Evolutionary conservation across 1,284 basidiomycete genomes (phyloP).

Genomic region (Papiliotrema nemorosa): DNA sequence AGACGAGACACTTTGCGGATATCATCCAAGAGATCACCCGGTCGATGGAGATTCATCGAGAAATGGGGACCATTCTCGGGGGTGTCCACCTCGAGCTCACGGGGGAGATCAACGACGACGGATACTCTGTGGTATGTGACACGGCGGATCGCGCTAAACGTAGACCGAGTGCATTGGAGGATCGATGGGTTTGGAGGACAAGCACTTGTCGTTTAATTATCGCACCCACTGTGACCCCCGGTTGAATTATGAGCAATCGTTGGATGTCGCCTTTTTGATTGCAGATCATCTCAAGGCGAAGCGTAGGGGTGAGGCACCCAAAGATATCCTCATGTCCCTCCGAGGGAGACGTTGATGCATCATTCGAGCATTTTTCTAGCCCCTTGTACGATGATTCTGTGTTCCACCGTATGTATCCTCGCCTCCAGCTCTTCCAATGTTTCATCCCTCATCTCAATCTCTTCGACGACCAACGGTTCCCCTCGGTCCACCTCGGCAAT

Average conservation of each 20-base stretch:
- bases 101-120: constrained; percentile 87
- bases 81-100: constrained; percentile 98
- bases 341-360: constrained; percentile 17
- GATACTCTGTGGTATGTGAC: constrained; percentile 67
- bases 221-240: constrained; percentile 52
- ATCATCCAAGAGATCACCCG: constrained; percentile 84
- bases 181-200: constrained; percentile 56
- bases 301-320: constrained; percentile 40
- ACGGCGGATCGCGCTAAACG: background rate
- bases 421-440: constrained; percentile 69
- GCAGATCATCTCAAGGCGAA: constrained; percentile 48
- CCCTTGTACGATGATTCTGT: constrained; percentile 85
- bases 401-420: constrained; percentile 77
- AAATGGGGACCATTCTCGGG: constrained; percentile 69
- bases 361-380: constrained; percentile 63
- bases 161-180: constrained; percentile 58
- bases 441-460: constrained; percentile 73
- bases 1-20: constrained; percentile 86
- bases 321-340: constrained; percentile 34
- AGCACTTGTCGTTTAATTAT: constrained; percentile 55
- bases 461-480: constrained; percentile 74
- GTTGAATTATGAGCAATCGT: constrained; percentile 57
- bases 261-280: constrained; percentile 54
- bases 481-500: constrained; percentile 92
- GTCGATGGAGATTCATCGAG: constrained; percentile 74